phyloP scores from a whole-genome alignment of 176 grass and related monocot genomes.

The Elaeis guineensis region DNA sequence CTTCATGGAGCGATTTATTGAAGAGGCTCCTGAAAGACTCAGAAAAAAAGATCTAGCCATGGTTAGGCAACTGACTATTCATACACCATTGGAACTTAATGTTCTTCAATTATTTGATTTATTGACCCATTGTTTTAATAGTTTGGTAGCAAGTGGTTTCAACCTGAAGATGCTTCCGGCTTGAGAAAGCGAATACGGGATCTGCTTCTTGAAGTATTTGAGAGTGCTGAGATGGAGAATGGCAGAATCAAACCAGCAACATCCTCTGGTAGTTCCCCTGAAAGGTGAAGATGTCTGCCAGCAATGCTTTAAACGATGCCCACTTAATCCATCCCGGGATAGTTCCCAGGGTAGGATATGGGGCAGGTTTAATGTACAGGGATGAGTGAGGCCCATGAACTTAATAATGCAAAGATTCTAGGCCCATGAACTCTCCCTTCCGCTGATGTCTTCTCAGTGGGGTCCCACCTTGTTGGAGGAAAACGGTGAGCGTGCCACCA shows the following conservation, averaged over 20 bases:
- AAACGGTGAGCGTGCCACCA: too few relatives aligned
- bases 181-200: slow-evolving; percentile 36
- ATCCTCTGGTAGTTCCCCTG: background rate
- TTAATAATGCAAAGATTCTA: too few relatives aligned
- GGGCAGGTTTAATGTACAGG: too few relatives aligned
- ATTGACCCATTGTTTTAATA: slow-evolving; percentile 14
- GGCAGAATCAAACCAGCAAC: slow-evolving; percentile 1
- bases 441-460: too few relatives aligned
- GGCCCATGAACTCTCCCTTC: too few relatives aligned
- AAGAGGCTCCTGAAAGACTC: slow-evolving; percentile 77
- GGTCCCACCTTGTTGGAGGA: too few relatives aligned
- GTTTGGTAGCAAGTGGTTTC: slow-evolving; percentile 71
- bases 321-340: too few relatives aligned
- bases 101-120: too few relatives aligned
- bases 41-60: slow-evolving; percentile 42
- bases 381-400: too few relatives aligned
- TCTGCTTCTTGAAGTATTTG: slow-evolving; percentile 41
- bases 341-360: too few relatives aligned
- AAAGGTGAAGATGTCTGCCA: background rate
- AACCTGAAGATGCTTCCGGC: slow-evolving; percentile 58
- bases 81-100: too few relatives aligned
- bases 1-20: slow-evolving; percentile 72
- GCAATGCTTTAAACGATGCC: background rate
- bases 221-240: slow-evolving; percentile 24
- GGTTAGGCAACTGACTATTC: slow-evolving; percentile 18